Conservation (phyloP, 2,329 filamentous ascomycete genomes). For the Verticillium nubilum region DNA sequence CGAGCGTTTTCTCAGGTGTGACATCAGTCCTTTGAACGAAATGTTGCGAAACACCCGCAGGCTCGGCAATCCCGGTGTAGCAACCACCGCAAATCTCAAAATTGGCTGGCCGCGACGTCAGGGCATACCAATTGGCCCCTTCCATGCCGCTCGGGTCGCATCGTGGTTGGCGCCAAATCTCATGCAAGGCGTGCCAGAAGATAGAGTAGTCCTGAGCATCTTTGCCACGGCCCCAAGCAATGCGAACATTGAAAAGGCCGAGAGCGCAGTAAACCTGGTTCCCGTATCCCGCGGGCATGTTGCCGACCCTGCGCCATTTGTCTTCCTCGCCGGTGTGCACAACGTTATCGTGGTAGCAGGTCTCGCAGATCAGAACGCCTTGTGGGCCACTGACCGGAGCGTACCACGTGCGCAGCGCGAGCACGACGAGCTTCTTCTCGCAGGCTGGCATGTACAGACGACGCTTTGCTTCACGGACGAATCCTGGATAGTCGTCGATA, state of each 20-base stretch:
- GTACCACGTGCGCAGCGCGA: conserved; percentile 25
- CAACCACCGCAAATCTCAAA: conserved; percentile 32
- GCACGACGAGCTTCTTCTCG: conserved; percentile 15
- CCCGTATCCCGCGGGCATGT: conserved; percentile 9
- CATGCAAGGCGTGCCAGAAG: conserved; percentile 26
- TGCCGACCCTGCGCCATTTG: conserved; percentile 15
- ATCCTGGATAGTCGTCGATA: conserved; percentile 21
- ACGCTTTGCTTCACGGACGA: conserved; percentile 21
- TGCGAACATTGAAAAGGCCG: conserved; percentile 21
- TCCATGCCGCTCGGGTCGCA: conserved; percentile 24
- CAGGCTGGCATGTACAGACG: conserved; percentile 21
- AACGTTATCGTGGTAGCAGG: conserved; percentile 32
- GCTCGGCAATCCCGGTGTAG: conserved; percentile 23
- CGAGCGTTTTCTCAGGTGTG: conserved; percentile 10
- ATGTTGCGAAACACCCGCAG: conserved; percentile 20
- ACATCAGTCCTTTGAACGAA: conserved; percentile 20
- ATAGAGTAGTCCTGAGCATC: conserved; percentile 20
- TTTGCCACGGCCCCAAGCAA: conserved; percentile 23
- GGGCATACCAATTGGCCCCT: conserved; percentile 25
- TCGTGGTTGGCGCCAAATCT: conserved; percentile 19
- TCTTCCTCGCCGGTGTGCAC: conserved; percentile 21
- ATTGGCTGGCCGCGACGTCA: conserved; percentile 20
- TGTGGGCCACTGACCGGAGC: conserved; percentile 16
- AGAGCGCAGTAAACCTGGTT: conserved; percentile 19
- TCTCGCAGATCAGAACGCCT: conserved; percentile 25